A percentile compares a stretch with the other conserved stretches of the same genome.
Evolutionary conservation across 2,329 filamentous ascomycete genomes (phyloP).

Genomic region (Monilinia laxa): DNA sequence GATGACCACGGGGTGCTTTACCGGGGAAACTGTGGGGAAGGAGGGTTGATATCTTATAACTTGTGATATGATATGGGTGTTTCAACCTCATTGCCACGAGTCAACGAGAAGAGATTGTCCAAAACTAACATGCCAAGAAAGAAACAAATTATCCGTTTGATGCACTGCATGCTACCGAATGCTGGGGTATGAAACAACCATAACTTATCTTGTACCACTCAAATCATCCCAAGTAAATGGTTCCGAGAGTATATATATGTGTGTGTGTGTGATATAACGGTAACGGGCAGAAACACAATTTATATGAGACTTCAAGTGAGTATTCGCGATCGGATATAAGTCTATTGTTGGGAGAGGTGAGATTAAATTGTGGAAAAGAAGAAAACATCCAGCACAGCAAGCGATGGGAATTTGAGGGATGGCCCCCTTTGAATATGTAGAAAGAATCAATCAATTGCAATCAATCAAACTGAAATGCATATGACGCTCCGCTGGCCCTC

Average conservation of each 20-base stretch:
- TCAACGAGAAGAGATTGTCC: conserved; percentile 2
- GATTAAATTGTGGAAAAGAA: too few relatives aligned
- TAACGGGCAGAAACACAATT: neutral
- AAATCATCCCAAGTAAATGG: conserved; percentile 4
- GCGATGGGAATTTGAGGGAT: too few relatives aligned
- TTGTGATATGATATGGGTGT: conserved; percentile 16
- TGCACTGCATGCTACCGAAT: conserved; percentile 16
- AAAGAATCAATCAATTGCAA: too few relatives aligned
- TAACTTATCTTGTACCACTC: conserved; percentile 14
- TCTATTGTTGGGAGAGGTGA: neutral
- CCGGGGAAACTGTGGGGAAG: conserved; percentile 18
- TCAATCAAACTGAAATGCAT: too few relatives aligned
- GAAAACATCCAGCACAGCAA: too few relatives aligned
- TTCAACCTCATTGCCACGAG: conserved; percentile 3
- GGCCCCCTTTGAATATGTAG: too few relatives aligned
- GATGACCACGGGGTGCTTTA: conserved; percentile 19
- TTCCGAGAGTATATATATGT: neutral
- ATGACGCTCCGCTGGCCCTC: too few relatives aligned
- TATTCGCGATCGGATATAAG: neutral
- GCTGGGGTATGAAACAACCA: conserved; percentile 14
- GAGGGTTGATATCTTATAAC: conserved; percentile 14
- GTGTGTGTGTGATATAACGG: neutral
- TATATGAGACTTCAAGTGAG: conserved; percentile 2
- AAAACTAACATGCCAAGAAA: conserved; percentile 14
- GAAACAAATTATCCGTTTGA: conserved; percentile 8